Percentiles rank a stretch among this genome's conserved stretches.
Evolutionary conservation across 2,329 filamentous ascomycete genomes (phyloP).

Genomic region (Esteya vermicola): DNA sequence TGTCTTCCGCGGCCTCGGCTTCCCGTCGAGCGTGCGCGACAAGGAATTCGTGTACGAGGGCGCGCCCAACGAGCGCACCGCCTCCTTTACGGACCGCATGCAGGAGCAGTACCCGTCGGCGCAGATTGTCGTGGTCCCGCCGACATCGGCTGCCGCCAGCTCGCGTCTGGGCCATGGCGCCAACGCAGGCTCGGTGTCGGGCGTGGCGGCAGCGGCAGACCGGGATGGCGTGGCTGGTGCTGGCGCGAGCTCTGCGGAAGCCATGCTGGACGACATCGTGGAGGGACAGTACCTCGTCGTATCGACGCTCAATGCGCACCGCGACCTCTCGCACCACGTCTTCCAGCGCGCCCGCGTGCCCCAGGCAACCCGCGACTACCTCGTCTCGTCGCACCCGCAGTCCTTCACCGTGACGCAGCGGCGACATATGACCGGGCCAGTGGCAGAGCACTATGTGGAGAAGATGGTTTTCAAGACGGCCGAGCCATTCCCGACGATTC

Average conservation of each 20-base stretch:
- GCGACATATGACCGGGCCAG: constrained; percentile 53
- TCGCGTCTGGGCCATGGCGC: too few species aligned
- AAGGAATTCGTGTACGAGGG: constrained; percentile 92
- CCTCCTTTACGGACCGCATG: constrained; percentile 79
- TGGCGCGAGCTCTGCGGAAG: constrained; percentile 33
- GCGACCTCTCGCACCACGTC: constrained; percentile 67
- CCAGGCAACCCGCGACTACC: constrained; percentile 71
- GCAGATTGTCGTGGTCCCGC: constrained; percentile 48
- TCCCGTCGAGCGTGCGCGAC: constrained; percentile 65
- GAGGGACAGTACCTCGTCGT: constrained; percentile 87
- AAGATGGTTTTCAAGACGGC: constrained; percentile 75
- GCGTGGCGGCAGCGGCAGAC: neutral
- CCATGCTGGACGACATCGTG: constrained; percentile 50
- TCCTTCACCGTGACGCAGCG: constrained; percentile 65
- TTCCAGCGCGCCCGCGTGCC: constrained; percentile 80
- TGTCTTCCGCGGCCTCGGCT: constrained; percentile 77
- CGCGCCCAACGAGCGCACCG: constrained; percentile 58
- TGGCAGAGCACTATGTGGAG: constrained; percentile 63
- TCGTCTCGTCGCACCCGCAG: constrained; percentile 64
- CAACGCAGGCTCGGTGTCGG: constrained; percentile 4
- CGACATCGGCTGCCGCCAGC: constrained; percentile 1
- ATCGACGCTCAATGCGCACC: constrained; percentile 66
- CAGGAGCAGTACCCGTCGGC: constrained; percentile 80
- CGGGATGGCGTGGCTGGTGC: too few species aligned
- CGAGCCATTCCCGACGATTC: constrained; percentile 80